phyloP scores from a whole-genome alignment of 2,329 filamentous ascomycete species.

The Xylaria arbuscula region DNA sequence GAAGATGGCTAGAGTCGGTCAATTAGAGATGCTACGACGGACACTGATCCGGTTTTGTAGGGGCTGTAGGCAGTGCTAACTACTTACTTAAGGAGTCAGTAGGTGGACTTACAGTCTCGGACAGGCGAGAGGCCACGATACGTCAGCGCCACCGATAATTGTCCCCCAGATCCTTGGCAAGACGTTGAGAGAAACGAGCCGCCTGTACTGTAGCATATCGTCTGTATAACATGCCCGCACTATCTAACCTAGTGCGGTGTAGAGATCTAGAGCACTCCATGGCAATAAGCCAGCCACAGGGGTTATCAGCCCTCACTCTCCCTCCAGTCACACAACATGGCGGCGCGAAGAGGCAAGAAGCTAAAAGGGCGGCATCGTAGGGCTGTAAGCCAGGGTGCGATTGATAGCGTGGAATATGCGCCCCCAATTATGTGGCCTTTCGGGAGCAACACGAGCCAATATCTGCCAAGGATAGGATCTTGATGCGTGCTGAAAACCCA shows the following conservation, averaged over 20 bases:
- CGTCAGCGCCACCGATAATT: constrained; percentile 28
- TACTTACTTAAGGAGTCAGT: neutral
- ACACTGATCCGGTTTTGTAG: neutral
- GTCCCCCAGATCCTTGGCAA: constrained; percentile 21
- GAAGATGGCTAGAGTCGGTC: neutral
- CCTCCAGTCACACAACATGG: constrained; percentile 8
- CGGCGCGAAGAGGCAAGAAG: neutral
- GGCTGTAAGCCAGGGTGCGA: constrained; percentile 5
- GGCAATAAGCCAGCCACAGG: constrained; percentile 18
- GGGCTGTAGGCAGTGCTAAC: too few species aligned
- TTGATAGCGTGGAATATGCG: constrained; percentile 2
- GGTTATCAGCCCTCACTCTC: constrained; percentile 23
- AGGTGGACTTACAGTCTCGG: neutral
- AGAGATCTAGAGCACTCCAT: constrained; percentile 34
- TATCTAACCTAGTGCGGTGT: neutral
- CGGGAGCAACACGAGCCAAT: constrained; percentile 24
- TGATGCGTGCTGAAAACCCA: constrained; percentile 6
- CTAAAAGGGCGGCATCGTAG: constrained; percentile 5
- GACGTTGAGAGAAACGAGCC: constrained; percentile 20
- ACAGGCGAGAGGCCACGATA: constrained; percentile 9
- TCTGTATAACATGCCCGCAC: neutral
- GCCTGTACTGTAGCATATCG: neutral
- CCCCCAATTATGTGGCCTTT: constrained; percentile 29
- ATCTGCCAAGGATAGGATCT: constrained; percentile 27
- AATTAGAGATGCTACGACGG: neutral